phyloP scores from a whole-genome alignment of 495 filamentous ascomycete genomes.

The Darksidea phi region DNA sequence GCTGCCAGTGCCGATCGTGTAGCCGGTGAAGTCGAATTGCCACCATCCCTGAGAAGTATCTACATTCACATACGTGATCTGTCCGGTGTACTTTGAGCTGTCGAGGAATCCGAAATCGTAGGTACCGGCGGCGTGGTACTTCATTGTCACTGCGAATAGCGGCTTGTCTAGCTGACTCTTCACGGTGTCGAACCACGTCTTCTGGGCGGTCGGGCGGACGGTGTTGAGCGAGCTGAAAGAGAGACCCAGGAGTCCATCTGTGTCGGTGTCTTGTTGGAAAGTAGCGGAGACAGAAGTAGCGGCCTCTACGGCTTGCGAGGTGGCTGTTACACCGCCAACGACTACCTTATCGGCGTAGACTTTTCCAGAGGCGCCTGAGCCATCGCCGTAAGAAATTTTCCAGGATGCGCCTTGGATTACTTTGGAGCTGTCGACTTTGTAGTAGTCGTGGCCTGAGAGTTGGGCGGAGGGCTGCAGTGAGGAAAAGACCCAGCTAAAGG shows the following conservation, averaged over 20 bases:
- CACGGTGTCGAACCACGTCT: conserved; percentile 75
- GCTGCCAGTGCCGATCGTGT: conserved; percentile 55
- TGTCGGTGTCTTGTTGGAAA: conserved; percentile 60
- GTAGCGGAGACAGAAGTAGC: conserved; percentile 59
- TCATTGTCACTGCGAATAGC: conserved; percentile 68
- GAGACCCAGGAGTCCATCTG: conserved; percentile 71
- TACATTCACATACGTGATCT: conserved; percentile 61
- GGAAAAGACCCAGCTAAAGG: conserved; percentile 38
- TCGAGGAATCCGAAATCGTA: conserved; percentile 80
- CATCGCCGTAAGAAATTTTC: conserved; percentile 72
- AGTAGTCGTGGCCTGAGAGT: conserved; percentile 60
- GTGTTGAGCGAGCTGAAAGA: conserved; percentile 71
- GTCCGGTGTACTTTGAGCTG: conserved; percentile 59
- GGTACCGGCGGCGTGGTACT: conserved; percentile 60
- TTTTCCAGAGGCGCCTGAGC: conserved; percentile 60
- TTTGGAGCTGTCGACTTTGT: conserved; percentile 52
- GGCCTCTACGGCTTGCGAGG: conserved; percentile 66
- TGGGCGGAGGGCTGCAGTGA: conserved; percentile 40
- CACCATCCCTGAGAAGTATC: conserved; percentile 66
- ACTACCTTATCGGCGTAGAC: conserved; percentile 71
- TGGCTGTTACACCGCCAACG: conserved; percentile 63
- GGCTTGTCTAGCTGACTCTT: conserved; percentile 56
- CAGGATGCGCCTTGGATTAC: conserved; percentile 58
- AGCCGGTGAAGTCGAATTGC: conserved; percentile 64
- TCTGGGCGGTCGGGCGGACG: conserved; percentile 58